Percentiles rank a stretch among this genome's conserved stretches.
Evolutionary conservation across 2,329 filamentous ascomycete genomes (phyloP).

Genomic region (Clarireedia paspali): DNA sequence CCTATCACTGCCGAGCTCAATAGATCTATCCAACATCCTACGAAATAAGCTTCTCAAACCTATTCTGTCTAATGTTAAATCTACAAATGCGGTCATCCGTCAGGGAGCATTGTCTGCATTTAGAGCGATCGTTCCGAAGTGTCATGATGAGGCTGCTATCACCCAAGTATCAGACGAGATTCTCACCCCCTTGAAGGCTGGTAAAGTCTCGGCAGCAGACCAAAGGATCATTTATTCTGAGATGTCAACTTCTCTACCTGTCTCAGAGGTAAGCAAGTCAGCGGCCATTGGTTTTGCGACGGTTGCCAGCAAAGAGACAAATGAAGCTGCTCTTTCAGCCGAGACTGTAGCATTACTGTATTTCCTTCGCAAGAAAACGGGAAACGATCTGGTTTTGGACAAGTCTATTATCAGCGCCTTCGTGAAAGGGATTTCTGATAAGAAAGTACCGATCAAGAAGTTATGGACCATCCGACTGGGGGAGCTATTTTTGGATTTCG

Average conservation of each 20-base stretch:
- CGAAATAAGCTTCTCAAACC: constrained; percentile 72
- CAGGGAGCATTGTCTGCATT: constrained; percentile 71
- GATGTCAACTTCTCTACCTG: constrained; percentile 60
- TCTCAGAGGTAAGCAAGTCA: constrained; percentile 53
- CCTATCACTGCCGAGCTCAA: constrained; percentile 54
- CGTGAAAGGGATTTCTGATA: constrained; percentile 76
- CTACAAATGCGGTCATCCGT: constrained; percentile 72
- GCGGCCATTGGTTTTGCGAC: constrained; percentile 59
- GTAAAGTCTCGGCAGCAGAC: constrained; percentile 78
- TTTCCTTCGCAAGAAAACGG: constrained; percentile 55
- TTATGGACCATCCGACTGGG: constrained; percentile 74
- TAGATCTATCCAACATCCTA: constrained; percentile 74
- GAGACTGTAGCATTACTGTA: constrained; percentile 66
- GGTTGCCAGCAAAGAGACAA: constrained; percentile 76
- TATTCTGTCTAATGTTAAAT: constrained; percentile 83
- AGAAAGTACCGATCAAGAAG: constrained; percentile 68
- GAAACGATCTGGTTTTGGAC: constrained; percentile 52
- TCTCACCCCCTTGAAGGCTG: constrained; percentile 67
- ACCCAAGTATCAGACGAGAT: constrained; percentile 71
- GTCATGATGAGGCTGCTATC: constrained; percentile 48
- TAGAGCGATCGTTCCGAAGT: constrained; percentile 56
- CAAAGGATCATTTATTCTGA: constrained; percentile 78
- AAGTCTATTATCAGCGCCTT: constrained; percentile 64
- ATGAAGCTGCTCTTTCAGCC: constrained; percentile 70
- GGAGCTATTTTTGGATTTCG: constrained; percentile 56